Evolutionary conservation across 2,329 filamentous ascomycete species (phyloP).

Genomic region (Nemania bipapillata): DNA sequence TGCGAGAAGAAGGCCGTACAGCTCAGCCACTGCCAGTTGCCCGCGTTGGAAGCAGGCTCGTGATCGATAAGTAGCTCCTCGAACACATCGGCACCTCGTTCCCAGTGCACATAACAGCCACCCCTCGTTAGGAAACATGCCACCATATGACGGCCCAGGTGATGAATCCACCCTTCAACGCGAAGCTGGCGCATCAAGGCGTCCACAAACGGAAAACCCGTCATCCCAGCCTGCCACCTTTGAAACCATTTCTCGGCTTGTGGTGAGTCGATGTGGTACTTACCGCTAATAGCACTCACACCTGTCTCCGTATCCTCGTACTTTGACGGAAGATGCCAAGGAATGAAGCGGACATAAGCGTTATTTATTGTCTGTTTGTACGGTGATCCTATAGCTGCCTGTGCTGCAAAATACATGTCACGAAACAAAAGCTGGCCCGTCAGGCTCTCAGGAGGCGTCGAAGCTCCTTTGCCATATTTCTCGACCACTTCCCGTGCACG

Average conservation of each 20-base stretch:
- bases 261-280: slow-evolving; percentile 71
- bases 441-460: slow-evolving; percentile 73
- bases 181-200: slow-evolving; percentile 80
- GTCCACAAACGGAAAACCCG: slow-evolving; percentile 84
- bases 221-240: slow-evolving; percentile 74
- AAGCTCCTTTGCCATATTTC: slow-evolving; percentile 65
- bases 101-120: slow-evolving; percentile 82
- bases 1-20: slow-evolving; percentile 80
- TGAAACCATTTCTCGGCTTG: slow-evolving; percentile 73
- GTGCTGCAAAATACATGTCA: slow-evolving; percentile 85
- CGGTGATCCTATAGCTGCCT: slow-evolving; percentile 71
- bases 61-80: slow-evolving; percentile 81
- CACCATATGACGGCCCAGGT: slow-evolving; percentile 79
- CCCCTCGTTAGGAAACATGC: slow-evolving; percentile 84
- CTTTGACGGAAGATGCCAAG: slow-evolving; percentile 78
- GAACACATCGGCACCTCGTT: slow-evolving; percentile 80
- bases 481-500: slow-evolving; percentile 71
- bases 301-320: slow-evolving; percentile 54
- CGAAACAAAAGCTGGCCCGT: slow-evolving; percentile 79
- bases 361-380: slow-evolving; percentile 76
- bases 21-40: slow-evolving; percentile 82
- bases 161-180: slow-evolving; percentile 81
- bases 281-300: slow-evolving; percentile 63
- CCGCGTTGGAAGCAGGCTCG: slow-evolving; percentile 76
- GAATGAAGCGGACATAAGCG: slow-evolving; percentile 75